A percentile compares a stretch with the other conserved stretches of the same genome.
Conservation (phyloP, 169 alveolate species). For the Blepharisma undulans region DNA sequence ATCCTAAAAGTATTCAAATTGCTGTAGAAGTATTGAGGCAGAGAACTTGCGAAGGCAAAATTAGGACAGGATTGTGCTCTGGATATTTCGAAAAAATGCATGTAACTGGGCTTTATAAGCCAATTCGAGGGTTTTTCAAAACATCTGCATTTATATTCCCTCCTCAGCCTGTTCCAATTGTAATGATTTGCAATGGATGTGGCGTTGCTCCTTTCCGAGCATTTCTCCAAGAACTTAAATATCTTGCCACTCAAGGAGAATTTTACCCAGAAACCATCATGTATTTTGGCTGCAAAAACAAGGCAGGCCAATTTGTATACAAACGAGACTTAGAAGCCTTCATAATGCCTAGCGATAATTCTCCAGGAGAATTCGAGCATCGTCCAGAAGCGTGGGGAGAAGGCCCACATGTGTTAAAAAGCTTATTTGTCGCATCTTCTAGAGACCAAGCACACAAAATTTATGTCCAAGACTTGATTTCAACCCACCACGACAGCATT, state of each 20-base stretch:
- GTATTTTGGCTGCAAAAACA: slow-evolving; percentile 31
- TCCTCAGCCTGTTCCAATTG: not conserved
- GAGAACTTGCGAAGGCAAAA: slow-evolving; percentile 20
- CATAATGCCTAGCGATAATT: not conserved
- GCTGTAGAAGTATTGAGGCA: slow-evolving; percentile 23
- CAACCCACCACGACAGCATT: not conserved
- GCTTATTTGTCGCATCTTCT: slow-evolving; percentile 20
- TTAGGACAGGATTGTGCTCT: slow-evolving; percentile 13
- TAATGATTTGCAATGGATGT: not conserved
- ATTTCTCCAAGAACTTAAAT: not conserved
- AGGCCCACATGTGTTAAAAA: slow-evolving; percentile 8
- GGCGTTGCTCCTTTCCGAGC: slow-evolving; percentile 32
- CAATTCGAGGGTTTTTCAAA: not conserved
- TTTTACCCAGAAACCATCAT: not conserved
- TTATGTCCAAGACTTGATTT: not conserved
- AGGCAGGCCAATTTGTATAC: slow-evolving; percentile 10
- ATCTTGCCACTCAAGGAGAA: not conserved
- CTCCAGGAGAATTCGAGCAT: not conserved
- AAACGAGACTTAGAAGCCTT: slow-evolving; percentile 5
- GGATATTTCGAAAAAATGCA: slow-evolving; percentile 21
- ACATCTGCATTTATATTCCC: slow-evolving; percentile 4
- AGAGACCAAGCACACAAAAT: slow-evolving; percentile 24
- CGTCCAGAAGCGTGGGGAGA: not conserved
- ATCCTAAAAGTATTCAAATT: not conserved
- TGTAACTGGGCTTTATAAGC: slow-evolving; percentile 9